Conservation (phyloP, 768 basidiomycete genomes). For the Hemileccinum rubropunctum region DNA sequence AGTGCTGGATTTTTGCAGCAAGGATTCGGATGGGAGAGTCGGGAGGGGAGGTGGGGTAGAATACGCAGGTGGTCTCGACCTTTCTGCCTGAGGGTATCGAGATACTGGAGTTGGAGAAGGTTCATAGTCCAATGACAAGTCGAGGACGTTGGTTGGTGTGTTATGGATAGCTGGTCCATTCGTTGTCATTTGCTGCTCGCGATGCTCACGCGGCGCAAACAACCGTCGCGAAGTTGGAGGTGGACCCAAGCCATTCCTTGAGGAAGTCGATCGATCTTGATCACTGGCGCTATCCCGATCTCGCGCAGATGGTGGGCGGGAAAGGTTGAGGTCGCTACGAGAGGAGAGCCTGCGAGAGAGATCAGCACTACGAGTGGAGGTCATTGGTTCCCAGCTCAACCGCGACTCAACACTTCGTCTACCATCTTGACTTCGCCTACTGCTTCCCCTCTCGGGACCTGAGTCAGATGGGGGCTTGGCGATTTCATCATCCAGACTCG, state of each 20-base stretch:
- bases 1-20: constrained; percentile 25
- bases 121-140: constrained; percentile 36
- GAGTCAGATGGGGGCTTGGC: constrained; percentile 34
- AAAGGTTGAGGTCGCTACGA: constrained; percentile 20
- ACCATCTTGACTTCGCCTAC: constrained; percentile 53
- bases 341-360: constrained; percentile 27
- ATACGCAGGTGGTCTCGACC: constrained; percentile 44
- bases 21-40: constrained; percentile 56
- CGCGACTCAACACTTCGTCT: constrained; percentile 50
- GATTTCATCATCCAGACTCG: constrained; percentile 54
- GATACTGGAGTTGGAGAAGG: constrained; percentile 47
- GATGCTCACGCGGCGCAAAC: constrained; percentile 56
- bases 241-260: constrained; percentile 19
- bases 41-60: constrained; percentile 59
- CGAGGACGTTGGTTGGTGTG: constrained; percentile 25
- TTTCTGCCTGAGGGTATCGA: constrained; percentile 36
- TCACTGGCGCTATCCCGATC: constrained; percentile 27
- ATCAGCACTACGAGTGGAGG: constrained; percentile 18
- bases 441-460: constrained; percentile 36
- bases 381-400: constrained; percentile 42
- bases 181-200: constrained; percentile 37
- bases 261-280: constrained; percentile 24
- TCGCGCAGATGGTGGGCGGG: constrained; percentile 25
- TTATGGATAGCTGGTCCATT: constrained; percentile 15
- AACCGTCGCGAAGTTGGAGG: constrained; percentile 47